Evolutionary conservation across 2,329 filamentous ascomycete genomes (phyloP).

Genomic region (Ascochyta rabiei): DNA sequence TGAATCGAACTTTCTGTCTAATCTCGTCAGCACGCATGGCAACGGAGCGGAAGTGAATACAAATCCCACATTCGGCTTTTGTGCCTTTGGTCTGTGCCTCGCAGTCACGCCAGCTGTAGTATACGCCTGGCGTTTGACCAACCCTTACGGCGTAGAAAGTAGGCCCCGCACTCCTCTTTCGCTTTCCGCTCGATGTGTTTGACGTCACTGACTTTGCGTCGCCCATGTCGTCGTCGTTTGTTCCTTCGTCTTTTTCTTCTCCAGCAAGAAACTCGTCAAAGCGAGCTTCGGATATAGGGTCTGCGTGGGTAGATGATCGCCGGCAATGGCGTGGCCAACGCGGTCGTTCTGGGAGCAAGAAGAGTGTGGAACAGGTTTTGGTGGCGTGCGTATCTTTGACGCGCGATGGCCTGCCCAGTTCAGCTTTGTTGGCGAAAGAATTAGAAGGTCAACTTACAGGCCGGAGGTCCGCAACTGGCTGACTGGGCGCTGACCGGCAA

Average conservation of each 20-base stretch:
- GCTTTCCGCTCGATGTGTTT: constrained; percentile 53
- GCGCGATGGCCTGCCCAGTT: background rate
- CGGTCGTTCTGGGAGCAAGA: background rate
- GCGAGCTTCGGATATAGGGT: background rate
- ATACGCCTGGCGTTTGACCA: constrained; percentile 66
- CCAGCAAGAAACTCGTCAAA: background rate
- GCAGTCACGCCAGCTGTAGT: constrained; percentile 68
- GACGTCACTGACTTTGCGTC: constrained; percentile 30
- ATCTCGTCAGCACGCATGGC: constrained; percentile 1
- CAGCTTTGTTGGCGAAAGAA: constrained; percentile 3
- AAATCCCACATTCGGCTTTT: constrained; percentile 49
- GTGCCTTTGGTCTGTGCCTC: constrained; percentile 66
- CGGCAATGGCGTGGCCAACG: background rate
- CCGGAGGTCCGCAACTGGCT: constrained; percentile 9
- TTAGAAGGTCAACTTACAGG: constrained; percentile 7
- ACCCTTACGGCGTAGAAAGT: constrained; percentile 70
- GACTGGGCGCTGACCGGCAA: constrained; percentile 1
- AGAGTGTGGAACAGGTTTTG: background rate
- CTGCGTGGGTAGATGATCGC: background rate
- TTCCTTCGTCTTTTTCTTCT: background rate
- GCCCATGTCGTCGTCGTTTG: constrained; percentile 17
- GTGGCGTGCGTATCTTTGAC: background rate
- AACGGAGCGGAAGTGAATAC: too few species aligned
- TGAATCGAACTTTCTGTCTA: constrained; percentile 81
- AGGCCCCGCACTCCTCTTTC: constrained; percentile 57